A percentile compares a stretch with the other conserved stretches of the same genome.
Evolutionary conservation across 192 early-diverging fungal species (phyloP).

Genomic region (Coemansia sp.): DNA sequence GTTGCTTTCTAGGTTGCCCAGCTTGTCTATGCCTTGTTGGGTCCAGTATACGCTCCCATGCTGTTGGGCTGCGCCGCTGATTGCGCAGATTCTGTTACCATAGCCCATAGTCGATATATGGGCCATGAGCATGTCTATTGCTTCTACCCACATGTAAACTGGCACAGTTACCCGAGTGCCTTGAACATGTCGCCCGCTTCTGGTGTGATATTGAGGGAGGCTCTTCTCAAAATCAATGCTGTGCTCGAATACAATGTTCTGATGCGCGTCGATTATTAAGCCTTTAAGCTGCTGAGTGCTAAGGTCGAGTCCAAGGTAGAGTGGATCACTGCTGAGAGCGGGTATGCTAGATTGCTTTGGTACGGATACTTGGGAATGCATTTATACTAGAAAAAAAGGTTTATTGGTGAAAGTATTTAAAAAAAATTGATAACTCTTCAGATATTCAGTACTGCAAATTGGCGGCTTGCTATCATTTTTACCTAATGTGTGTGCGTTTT

Average conservation of each 20-base stretch:
- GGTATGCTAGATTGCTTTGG: too few relatives aligned
- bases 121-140: slow-evolving; percentile 60
- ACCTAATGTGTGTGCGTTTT: too few relatives aligned
- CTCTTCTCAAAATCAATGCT: slow-evolving; percentile 62
- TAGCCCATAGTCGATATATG: slow-evolving; percentile 39
- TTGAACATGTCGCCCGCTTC: slow-evolving; percentile 47
- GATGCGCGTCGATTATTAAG: slow-evolving; percentile 45
- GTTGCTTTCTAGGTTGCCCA: slow-evolving; percentile 39
- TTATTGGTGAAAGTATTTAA: too few relatives aligned
- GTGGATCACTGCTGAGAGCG: slow-evolving; percentile 13
- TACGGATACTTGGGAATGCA: too few relatives aligned
- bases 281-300: slow-evolving; percentile 78
- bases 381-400: too few relatives aligned
- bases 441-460: too few relatives aligned
- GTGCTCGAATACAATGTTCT: slow-evolving; percentile 42
- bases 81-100: slow-evolving; percentile 43
- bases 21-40: slow-evolving; percentile 34
- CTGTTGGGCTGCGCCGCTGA: slow-evolving; percentile 80
- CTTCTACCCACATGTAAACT: slow-evolving; percentile 74
- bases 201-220: slow-evolving; percentile 56
- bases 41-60: slow-evolving; percentile 84
- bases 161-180: slow-evolving; percentile 62
- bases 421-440: too few relatives aligned
- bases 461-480: too few relatives aligned
- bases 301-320: slow-evolving; percentile 69